A percentile compares a stretch with the other conserved stretches of the same genome.
These are phyloP conservation scores for Scytalidium sp. DNA, from an alignment of 2,329 filamentous ascomycete species.

Conservation along the genomic window DNA sequence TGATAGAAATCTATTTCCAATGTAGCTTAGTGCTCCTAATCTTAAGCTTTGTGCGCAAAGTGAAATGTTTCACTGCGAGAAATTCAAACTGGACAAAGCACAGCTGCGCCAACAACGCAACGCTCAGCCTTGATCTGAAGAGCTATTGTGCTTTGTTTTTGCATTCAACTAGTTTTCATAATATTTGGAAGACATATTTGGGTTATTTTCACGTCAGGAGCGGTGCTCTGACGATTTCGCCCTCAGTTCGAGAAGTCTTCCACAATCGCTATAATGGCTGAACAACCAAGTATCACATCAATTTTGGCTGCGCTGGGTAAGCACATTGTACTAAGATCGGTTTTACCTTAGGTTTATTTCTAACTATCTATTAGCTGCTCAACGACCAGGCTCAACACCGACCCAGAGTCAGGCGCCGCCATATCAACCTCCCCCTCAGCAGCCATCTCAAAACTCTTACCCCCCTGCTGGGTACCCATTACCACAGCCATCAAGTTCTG, in stretches of 20 bases:
- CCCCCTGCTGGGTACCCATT: slow-evolving; percentile 34
- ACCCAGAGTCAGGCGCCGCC: slow-evolving; percentile 33
- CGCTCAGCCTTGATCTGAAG: neutral
- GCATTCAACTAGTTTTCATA: neutral
- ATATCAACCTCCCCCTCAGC: slow-evolving; percentile 17
- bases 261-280: slow-evolving; percentile 34
- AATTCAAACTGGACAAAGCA: neutral
- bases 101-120: neutral
- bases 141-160: neutral
- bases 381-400: slow-evolving; percentile 43
- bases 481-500: slow-evolving; percentile 62
- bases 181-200: neutral
- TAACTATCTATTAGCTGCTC: slow-evolving; percentile 38
- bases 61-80: neutral
- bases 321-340: slow-evolving; percentile 6
- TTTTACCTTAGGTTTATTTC: slow-evolving; percentile 4
- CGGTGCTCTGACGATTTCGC: neutral
- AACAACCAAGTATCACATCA: slow-evolving; percentile 44
- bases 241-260: neutral
- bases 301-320: slow-evolving; percentile 49
- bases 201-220: neutral
- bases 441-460: slow-evolving; percentile 41
- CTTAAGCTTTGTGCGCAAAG: neutral
- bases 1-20: neutral
- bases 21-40: neutral